A percentile compares a stretch with the other conserved stretches of the same genome.
Conservation (phyloP, 2,329 filamentous ascomycete genomes). For the Colletotrichum lentis region DNA sequence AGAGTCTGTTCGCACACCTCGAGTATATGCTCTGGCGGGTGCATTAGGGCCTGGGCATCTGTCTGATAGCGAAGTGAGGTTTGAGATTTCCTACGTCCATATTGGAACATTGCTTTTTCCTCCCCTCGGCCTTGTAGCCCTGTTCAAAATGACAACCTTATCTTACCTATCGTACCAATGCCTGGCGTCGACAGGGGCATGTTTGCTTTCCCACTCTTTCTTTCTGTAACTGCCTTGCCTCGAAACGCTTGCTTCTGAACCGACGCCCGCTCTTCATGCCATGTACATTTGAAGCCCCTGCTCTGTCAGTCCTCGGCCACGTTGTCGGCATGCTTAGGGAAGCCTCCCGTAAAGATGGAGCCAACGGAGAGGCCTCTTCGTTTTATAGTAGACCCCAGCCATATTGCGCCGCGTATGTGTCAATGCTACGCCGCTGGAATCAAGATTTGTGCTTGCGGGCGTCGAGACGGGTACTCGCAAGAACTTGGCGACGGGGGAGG, state of each 20-base stretch:
- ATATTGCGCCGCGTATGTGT: neutral
- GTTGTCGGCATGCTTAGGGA: neutral
- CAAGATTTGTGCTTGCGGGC: neutral
- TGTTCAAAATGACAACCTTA: neutral
- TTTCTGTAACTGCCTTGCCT: neutral
- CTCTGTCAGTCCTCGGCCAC: neutral
- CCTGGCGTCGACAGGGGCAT: neutral
- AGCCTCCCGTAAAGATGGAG: neutral
- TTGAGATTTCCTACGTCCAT: neutral
- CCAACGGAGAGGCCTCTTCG: neutral
- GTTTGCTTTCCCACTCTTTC: neutral
- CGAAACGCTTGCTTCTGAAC: neutral
- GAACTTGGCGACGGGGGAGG: too few relatives aligned
- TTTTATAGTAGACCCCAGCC: neutral
- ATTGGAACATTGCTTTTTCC: neutral
- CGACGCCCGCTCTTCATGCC: too few relatives aligned
- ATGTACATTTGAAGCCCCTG: neutral
- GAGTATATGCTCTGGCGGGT: too few relatives aligned
- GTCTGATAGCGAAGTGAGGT: neutral
- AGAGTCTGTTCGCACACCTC: neutral
- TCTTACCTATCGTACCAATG: neutral
- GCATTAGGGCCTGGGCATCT: neutral
- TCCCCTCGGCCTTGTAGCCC: neutral
- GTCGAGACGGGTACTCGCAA: neutral
- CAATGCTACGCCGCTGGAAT: neutral